These are phyloP conservation scores for Phaeosphaeria sp. DNA, from an alignment of 2,329 filamentous ascomycete genomes.

Conservation along the genomic window DNA sequence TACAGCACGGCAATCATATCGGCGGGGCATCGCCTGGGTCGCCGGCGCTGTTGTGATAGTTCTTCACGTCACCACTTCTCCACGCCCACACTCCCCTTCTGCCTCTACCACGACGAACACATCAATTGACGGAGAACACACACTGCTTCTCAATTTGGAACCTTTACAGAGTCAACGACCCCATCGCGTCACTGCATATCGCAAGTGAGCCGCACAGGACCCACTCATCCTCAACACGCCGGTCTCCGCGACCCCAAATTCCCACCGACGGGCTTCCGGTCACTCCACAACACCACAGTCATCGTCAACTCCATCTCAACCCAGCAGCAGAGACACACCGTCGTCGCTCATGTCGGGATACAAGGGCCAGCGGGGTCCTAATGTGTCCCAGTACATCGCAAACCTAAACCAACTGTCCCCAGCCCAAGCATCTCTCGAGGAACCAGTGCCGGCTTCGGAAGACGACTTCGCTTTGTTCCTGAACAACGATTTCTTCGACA, in stretches of 20 bases:
- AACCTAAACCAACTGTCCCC: constrained; percentile 76
- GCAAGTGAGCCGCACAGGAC: constrained; percentile 17
- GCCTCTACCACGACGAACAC: constrained; percentile 4
- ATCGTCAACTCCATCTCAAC: constrained; percentile 14
- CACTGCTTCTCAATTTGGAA: background rate
- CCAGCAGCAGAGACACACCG: constrained; percentile 11
- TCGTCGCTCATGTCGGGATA: constrained; percentile 69
- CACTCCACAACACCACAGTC: constrained; percentile 9
- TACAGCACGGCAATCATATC: constrained; percentile 10
- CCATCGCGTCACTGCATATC: constrained; percentile 1
- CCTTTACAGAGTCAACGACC: background rate
- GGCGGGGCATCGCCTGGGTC: constrained; percentile 22
- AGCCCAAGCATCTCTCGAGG: constrained; percentile 33
- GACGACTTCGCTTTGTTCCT: constrained; percentile 62
- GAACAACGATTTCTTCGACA: constrained; percentile 68
- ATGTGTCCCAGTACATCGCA: constrained; percentile 88
- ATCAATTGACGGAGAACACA: background rate
- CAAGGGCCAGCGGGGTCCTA: constrained; percentile 78
- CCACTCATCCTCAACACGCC: constrained; percentile 18
- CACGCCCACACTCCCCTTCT: constrained; percentile 9
- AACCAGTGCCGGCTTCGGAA: constrained; percentile 48
- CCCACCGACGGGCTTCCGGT: constrained; percentile 17
- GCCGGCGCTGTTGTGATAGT: constrained; percentile 5
- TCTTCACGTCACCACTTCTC: constrained; percentile 25
- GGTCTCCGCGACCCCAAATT: constrained; percentile 14